Base-by-base conservation (phyloP, 1,139 yeast species). In the Meyerozyma smithsonii region DNA sequence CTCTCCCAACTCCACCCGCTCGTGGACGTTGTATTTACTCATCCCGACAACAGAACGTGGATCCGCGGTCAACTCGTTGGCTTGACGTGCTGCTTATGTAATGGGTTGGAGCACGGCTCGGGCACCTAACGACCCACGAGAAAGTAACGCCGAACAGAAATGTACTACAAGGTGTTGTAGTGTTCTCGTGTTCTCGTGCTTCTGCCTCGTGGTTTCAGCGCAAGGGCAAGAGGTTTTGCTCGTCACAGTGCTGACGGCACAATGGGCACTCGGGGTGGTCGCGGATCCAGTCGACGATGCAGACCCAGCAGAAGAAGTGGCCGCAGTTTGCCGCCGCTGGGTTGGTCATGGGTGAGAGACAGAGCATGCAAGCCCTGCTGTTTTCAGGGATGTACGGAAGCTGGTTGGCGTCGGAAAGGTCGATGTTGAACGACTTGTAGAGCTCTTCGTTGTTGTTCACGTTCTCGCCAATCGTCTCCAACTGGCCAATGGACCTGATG, bases 291-390 rank as follows among this genome's bases (percentile, higher is more conserved):
- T 86, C 95, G 5, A 81, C 74, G 6, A 88, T 80, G 57, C 98
- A 92, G 5, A 71, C 73, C 97, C 97, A 92, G 61, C 98, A 92
- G 58, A 86, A 90, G 14, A 87, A 46, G 58, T 92, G 98, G 0
- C 98, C 98, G 62, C 98, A 92, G 8, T 82, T 77, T 0, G 95
- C 89, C 42, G 89, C 79, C 1, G 95, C 71, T 1, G 98, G 97
- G 46, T 85, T 78, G 2, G 67, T 70, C 95, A 92, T 86, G 14
- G 75, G 69, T 5, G 86, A 81, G 26, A 90, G 69, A 56, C 98
- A 92, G 28, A 92, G 68, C 70, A 89, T 84, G 56, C 98, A 92
- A 36, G 74, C 70, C 38, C 97, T 69, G 1, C 95, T 80, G 26
- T 66, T 64, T 40, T 72, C 80, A 0, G 92, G 85, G 19, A 92